Evolutionary conservation across 345 rosid genomes (phyloP).

Genomic region (Gossypioides kirkii): DNA sequence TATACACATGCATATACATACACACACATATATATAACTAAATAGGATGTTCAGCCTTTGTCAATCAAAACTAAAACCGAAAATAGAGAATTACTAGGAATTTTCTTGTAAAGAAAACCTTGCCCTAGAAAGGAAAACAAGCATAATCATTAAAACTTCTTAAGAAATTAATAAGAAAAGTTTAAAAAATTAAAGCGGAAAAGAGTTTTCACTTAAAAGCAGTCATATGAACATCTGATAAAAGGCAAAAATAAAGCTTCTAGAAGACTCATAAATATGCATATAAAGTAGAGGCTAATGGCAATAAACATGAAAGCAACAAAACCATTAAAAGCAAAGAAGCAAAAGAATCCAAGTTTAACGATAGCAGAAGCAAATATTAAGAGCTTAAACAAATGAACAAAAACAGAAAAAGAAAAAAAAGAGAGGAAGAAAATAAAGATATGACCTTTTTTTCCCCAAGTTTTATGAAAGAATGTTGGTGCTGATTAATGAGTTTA

Average conservation of each 20-base stretch:
- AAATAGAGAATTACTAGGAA: not conserved
- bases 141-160: not conserved
- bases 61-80: not conserved
- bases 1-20: no score
- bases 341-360: not conserved
- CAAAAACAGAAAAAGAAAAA: not conserved
- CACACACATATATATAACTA: no score
- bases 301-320: conserved; percentile 25
- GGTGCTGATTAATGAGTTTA: not conserved
- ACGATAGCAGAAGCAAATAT: not conserved
- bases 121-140: not conserved
- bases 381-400: not conserved
- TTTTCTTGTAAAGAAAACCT: not conserved
- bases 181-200: not conserved
- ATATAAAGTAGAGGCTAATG: conserved; percentile 5
- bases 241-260: conserved; percentile 16
- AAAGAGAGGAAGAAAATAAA: not conserved
- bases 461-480: not conserved
- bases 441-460: not conserved
- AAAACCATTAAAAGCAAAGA: conserved; percentile 24
- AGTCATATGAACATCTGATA: not conserved
- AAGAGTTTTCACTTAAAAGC: conserved; percentile 8
- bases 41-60: not conserved
- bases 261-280: not conserved
- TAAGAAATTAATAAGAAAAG: not conserved